Conservation (phyloP, 2,329 filamentous ascomycete species). For the Aspergillus sp. region DNA sequence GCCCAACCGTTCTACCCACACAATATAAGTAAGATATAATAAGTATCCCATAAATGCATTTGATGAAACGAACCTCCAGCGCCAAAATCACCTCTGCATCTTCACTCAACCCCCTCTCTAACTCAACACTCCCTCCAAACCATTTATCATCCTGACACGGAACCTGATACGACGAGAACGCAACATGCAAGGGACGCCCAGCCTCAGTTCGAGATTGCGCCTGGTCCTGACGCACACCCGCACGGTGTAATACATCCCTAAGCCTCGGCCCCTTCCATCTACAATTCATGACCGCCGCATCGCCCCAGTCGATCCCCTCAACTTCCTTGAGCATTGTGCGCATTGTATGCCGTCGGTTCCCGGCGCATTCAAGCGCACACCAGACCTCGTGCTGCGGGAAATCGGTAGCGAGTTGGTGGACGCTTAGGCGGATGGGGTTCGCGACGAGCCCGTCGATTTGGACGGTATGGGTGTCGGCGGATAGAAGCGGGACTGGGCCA, state of each 20-base stretch:
- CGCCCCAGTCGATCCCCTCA: conserved; percentile 60
- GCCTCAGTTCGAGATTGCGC: too few relatives aligned
- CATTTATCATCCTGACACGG: conserved; percentile 58
- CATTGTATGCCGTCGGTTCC: conserved; percentile 62
- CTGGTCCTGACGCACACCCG: conserved; percentile 39
- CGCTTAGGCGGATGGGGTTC: conserved; percentile 45
- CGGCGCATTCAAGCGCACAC: conserved; percentile 61
- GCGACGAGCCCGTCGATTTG: conserved; percentile 52
- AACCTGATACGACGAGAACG: conserved; percentile 56
- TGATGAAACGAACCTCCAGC: conserved; percentile 39
- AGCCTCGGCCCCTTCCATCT: conserved; percentile 57
- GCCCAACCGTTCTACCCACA: neutral
- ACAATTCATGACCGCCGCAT: conserved; percentile 62
- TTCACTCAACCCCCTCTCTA: conserved; percentile 45
- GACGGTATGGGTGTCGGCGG: conserved; percentile 43
- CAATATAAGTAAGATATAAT: neutral
- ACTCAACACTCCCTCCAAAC: conserved; percentile 58
- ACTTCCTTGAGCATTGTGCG: conserved; percentile 60
- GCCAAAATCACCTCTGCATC: conserved; percentile 51
- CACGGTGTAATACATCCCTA: conserved; percentile 51
- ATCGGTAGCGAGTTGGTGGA: conserved; percentile 47
- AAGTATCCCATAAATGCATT: too few relatives aligned
- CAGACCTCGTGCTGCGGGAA: conserved; percentile 56
- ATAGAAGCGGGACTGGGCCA: conserved; percentile 52
- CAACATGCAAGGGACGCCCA: conserved; percentile 46